Base-by-base conservation (phyloP, 257 asterid genomes). In the Nicotiana attenuata region DNA sequence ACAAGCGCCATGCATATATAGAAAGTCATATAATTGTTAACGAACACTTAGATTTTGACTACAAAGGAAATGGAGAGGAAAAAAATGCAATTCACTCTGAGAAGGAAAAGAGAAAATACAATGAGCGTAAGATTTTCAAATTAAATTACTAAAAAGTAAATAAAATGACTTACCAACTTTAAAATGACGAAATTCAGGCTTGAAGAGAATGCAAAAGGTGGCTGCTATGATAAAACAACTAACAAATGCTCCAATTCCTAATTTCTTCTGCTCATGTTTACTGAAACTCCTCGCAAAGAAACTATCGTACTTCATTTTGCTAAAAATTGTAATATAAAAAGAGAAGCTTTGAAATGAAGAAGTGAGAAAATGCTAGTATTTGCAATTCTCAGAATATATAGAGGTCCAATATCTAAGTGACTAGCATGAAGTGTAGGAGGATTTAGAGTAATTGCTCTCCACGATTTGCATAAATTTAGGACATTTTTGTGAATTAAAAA, bases 251-350 rank as follows among this genome's bases (percentile, higher is more conserved):
- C 89, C 84, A 8, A 52, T 77, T 83, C 86, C 85, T 41, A 91
- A 52, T 35, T 75, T 90, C 80, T 83, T 84, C 53, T 85, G 87
- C 82, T 89, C 89, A 20, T 81, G 69, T 35, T 45, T 75, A 65
- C 89, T 87, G 73, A 88, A 86, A n/a, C 86, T 91, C 35, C 87
- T 87, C 0, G 52, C 84, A 28, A 86, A 71, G 17, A 89, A 82
- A 38, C 86, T 78, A 33, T 90, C 86, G 7, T 81, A 76, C 45
- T 65, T 82, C 91, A 65, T 77, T 65, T 47, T 24, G 38, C 16
- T 28, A 16, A 57, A 16, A 35, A 15, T 24, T 38, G 52, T 50
- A 75, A 71, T 45, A 35, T 14, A 71, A 71, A 78, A 31, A 11
- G 29, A 60, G 15, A 65, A 17, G 2, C 2, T 38, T 20, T 20